phyloP scores from a whole-genome alignment of 2,329 filamentous ascomycete species.

The Anisogramma anomala region DNA sequence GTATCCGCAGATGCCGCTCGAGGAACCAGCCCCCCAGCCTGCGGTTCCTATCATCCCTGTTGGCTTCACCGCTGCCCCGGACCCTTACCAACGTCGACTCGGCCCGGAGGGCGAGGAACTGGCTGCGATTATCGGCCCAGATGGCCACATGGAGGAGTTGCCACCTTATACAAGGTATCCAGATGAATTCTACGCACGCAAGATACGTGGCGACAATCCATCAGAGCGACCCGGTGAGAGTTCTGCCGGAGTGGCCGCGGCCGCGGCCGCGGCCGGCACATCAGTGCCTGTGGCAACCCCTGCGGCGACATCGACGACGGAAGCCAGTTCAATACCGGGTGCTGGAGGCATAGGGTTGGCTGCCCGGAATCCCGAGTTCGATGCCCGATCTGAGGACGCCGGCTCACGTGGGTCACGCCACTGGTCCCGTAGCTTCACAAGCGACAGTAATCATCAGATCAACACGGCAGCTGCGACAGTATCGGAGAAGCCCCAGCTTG shows the following conservation, averaged over 20 bases:
- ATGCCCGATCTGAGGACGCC: conserved; percentile 36
- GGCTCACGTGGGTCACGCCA: conserved; percentile 38
- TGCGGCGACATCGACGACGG: conserved; percentile 11
- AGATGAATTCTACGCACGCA: conserved; percentile 55
- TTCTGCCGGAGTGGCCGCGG: conserved; percentile 9
- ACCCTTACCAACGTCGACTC: conserved; percentile 58
- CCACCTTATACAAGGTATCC: conserved; percentile 88
- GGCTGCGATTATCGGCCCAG: conserved; percentile 76
- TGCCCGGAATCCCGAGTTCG: conserved; percentile 51
- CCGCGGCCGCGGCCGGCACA: conserved; percentile 1
- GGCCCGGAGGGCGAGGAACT: conserved; percentile 75
- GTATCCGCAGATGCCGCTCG: conserved; percentile 69
- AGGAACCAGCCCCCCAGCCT: conserved; percentile 34
- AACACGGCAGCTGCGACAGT: conserved; percentile 36
- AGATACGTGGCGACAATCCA: conserved; percentile 26
- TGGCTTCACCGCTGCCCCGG: conserved; percentile 59
- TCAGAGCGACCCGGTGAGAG: conserved; percentile 9
- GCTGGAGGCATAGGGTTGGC: conserved; percentile 51
- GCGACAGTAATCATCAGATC: conserved; percentile 41
- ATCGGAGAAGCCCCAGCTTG: conserved; percentile 38
- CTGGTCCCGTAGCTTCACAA: conserved; percentile 40
- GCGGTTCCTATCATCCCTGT: conserved; percentile 43
- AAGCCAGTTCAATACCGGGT: conserved; percentile 31
- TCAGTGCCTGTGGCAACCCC: conserved; percentile 4
- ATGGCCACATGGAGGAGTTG: conserved; percentile 82